These are phyloP conservation scores for Fomitopsis betulina DNA, from an alignment of 1,284 basidiomycete species.

Conservation along the genomic window DNA sequence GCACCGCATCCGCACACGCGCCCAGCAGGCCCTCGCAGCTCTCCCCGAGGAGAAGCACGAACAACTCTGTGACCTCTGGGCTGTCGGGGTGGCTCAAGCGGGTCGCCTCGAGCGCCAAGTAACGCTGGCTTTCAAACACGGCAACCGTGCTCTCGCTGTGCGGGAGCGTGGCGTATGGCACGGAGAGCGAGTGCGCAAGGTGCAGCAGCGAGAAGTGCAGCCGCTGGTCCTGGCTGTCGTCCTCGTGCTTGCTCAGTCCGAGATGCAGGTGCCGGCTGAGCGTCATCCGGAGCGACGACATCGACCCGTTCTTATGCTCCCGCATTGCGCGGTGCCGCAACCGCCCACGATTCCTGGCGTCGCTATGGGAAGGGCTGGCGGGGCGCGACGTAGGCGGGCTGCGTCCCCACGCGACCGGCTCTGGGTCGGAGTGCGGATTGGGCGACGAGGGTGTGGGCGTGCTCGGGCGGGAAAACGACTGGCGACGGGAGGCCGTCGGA, in stretches of 20 bases:
- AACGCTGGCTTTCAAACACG: slow-evolving; percentile 76
- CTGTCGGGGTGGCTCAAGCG: slow-evolving; percentile 49
- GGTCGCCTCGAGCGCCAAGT: slow-evolving; percentile 70
- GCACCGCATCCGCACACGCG: slow-evolving; percentile 41
- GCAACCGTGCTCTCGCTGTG: slow-evolving; percentile 73
- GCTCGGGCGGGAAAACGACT: background rate
- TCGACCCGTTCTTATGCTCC: slow-evolving; percentile 5
- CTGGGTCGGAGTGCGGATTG: slow-evolving; percentile 5
- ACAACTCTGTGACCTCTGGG: slow-evolving; percentile 45
- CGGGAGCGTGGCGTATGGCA: slow-evolving; percentile 10
- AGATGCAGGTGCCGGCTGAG: slow-evolving; percentile 19
- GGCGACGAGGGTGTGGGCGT: background rate
- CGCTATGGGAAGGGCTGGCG: slow-evolving; percentile 4
- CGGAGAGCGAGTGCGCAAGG: slow-evolving; percentile 20
- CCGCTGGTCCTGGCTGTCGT: slow-evolving; percentile 18
- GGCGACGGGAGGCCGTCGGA: slow-evolving; percentile 22
- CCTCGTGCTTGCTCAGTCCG: slow-evolving; percentile 14
- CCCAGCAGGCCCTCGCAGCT: slow-evolving; percentile 58
- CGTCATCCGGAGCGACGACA: slow-evolving; percentile 15
- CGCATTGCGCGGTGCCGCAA: slow-evolving; percentile 7
- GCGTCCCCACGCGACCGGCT: background rate
- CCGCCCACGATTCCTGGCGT: background rate
- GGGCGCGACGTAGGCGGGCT: background rate
- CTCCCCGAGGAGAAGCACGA: slow-evolving; percentile 48
- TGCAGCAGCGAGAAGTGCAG: slow-evolving; percentile 26